phyloP scores from a whole-genome alignment of 2,329 filamentous ascomycete species.

The Botryotinia calthae region DNA sequence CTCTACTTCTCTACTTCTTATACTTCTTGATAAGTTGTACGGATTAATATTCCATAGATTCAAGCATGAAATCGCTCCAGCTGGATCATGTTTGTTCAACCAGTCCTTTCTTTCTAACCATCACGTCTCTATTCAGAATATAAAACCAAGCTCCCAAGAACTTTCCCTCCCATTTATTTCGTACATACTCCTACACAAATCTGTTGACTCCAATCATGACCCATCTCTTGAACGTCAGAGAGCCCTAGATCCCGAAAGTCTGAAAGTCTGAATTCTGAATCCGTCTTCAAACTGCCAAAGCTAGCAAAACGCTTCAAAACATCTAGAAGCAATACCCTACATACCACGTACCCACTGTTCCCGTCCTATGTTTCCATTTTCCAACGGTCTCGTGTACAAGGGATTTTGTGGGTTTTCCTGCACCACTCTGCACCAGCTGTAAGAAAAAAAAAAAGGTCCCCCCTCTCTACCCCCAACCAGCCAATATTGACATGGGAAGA shows the following conservation, averaged over 20 bases:
- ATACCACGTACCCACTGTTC: neutral
- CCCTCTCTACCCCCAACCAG: neutral
- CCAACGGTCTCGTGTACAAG: constrained; percentile 7
- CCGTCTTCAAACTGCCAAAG: neutral
- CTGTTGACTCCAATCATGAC: neutral
- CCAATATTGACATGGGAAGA: neutral
- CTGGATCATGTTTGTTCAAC: neutral
- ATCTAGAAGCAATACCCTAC: constrained; percentile 13
- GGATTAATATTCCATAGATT: neutral
- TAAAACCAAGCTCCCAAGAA: neutral
- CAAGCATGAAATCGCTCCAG: neutral
- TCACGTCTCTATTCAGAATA: neutral
- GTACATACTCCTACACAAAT: neutral
- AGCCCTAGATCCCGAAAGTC: no score
- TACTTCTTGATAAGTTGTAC: no score
- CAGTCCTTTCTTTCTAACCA: neutral
- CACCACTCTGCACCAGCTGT: neutral
- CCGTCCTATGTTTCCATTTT: constrained; percentile 6
- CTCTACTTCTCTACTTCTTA: no score
- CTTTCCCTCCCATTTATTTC: neutral
- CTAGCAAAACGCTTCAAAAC: neutral
- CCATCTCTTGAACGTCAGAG: neutral
- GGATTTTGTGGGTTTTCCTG: constrained; percentile 9
- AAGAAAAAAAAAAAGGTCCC: neutral
- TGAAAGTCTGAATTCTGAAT: neutral